Base-by-base conservation (phyloP, 345 rosid genomes). In the Nasturtium officinale region DNA sequence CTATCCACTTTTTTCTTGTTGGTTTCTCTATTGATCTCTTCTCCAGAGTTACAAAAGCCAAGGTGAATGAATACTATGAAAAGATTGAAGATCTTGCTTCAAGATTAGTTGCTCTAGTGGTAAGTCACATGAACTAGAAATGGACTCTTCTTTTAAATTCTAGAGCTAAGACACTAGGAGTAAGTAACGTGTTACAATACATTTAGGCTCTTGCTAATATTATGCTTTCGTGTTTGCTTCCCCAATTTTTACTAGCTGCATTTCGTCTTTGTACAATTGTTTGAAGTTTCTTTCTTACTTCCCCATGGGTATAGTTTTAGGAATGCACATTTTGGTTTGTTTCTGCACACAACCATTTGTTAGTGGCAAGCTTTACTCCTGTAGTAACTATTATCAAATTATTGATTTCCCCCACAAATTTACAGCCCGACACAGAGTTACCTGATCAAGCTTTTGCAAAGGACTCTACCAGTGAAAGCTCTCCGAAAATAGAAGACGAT, bases 1-100 rank as follows among this genome's bases (percentile, higher is more conserved):
- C 32, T 18, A 13, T 18, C 32, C 58, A 17, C 32, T 17, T 8
- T 5, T 3, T n/a, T 55, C 9, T 55, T n/a, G 13, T 55, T 30
- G 26, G 43, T 17, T 32, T 65, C 40, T 12, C 42, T 9, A 7
- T 38, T 82, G 53, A 61, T 52, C 64, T 74, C 67, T 57, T 37
- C 25, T 5, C 8, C 83, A 92, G 96, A 73, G 69, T 90, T 74
- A 83, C 98, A 21, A 89, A 87, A 77, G 89, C 87, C 20, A 82
- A 77, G 80, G 61, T 86, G 75, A 93, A 86, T 83, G 96, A 89
- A 12, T 93, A 89, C 77, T 85, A 90, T 18, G 88, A 89, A 77
- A 86, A 82, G 85, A 83, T 90, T 69, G 93, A 93, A 81, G 84
- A 78, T 18, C 73, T 93, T 80, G 96, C 92, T 76, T 85, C 90